phyloP scores from a whole-genome alignment of 2,329 filamentous ascomycete species.

The Myriosclerotinia curreyana region DNA sequence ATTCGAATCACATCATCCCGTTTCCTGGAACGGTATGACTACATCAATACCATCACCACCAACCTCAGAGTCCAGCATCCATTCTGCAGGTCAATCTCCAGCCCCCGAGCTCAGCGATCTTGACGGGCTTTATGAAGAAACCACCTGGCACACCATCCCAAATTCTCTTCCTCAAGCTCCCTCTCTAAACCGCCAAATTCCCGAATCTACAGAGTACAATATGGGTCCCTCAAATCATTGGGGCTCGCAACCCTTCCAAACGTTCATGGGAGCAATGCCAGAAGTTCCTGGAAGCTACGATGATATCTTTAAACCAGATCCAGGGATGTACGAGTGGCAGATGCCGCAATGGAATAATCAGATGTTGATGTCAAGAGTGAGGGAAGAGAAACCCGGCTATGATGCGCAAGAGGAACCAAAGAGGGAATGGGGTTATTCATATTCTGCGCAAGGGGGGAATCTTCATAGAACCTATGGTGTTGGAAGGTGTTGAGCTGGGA shows the following conservation, averaged over 20 bases:
- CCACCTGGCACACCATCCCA: slow-evolving; percentile 33
- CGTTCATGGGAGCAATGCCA: slow-evolving; percentile 38
- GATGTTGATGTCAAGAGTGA: slow-evolving; percentile 34
- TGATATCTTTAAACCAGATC: slow-evolving; percentile 38
- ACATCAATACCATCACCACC: slow-evolving; percentile 34
- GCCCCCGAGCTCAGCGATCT: slow-evolving; percentile 29
- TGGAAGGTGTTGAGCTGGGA: slow-evolving; percentile 18
- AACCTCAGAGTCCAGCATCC: slow-evolving; percentile 27
- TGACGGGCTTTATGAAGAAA: slow-evolving; percentile 36
- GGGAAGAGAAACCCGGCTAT: slow-evolving; percentile 35
- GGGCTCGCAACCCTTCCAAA: slow-evolving; percentile 37
- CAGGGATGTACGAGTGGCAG: slow-evolving; percentile 37
- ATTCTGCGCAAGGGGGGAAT: slow-evolving; percentile 18
- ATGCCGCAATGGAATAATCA: slow-evolving; percentile 33
- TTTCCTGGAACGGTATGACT: slow-evolving; percentile 29
- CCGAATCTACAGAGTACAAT: slow-evolving; percentile 29
- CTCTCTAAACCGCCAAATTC: slow-evolving; percentile 11
- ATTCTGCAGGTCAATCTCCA: slow-evolving; percentile 23
- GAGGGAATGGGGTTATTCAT: slow-evolving; percentile 27
- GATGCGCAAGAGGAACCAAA: slow-evolving; percentile 31
- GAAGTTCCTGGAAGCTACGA: slow-evolving; percentile 35
- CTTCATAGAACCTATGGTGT: slow-evolving; percentile 21
- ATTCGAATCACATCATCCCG: slow-evolving; percentile 23
- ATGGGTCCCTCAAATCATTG: slow-evolving; percentile 33
- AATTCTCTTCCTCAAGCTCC: slow-evolving; percentile 28